A percentile compares a stretch with the other conserved stretches of the same genome.
phyloP scores from a whole-genome alignment of 257 asterid species.

The Solanum chmielewskii region DNA sequence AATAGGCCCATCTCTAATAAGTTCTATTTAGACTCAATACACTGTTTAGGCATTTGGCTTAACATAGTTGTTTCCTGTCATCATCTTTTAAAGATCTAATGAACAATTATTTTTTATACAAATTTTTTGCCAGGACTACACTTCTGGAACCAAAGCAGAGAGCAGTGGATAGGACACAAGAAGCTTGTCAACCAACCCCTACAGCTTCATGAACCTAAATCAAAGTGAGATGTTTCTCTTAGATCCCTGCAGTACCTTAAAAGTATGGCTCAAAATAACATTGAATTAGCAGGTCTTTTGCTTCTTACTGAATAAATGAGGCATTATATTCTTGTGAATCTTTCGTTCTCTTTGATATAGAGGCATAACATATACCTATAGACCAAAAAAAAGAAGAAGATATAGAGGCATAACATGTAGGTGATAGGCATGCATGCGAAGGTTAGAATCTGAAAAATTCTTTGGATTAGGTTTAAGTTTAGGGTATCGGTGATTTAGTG shows the following conservation, averaged over 20 bases:
- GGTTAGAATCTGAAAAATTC: neutral
- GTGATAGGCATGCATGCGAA: neutral
- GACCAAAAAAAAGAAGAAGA: neutral
- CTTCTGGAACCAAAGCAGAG: constrained; percentile 52
- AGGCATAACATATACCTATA: neutral
- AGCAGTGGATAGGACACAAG: constrained; percentile 55
- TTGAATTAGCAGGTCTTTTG: neutral
- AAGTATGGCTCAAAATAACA: neutral
- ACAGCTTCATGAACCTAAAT: constrained; percentile 41
- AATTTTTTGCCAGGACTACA: constrained; percentile 32
- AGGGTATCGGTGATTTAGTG: neutral
- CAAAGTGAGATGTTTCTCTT: constrained; percentile 36
- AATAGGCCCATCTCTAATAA: neutral
- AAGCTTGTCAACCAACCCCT: constrained; percentile 17
- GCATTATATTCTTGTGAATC: neutral
- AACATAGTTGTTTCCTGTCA: neutral
- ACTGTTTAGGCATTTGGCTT: neutral
- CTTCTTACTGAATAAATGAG: neutral
- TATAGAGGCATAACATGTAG: neutral
- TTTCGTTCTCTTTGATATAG: neutral
- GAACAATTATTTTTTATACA: neutral
- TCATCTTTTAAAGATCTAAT: neutral
- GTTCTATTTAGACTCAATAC: neutral
- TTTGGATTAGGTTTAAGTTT: neutral
- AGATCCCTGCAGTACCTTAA: neutral